These are phyloP conservation scores for Hanseniaspora thailandica DNA, from an alignment of 805 yeast genomes.

Conservation along the genomic window DNA sequence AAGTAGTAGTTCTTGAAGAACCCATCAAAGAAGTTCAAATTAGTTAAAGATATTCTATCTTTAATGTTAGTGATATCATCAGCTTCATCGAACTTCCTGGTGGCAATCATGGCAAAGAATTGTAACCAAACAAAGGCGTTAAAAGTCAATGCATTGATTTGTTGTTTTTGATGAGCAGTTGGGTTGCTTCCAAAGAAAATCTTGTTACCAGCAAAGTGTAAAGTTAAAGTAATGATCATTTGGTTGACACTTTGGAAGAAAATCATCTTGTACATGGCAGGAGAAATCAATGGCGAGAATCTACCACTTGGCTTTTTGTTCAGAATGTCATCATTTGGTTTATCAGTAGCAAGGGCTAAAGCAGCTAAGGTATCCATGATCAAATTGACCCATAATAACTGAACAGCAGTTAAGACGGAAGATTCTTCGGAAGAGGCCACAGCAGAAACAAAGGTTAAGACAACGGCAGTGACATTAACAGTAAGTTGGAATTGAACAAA, in stretches of 20 bases:
- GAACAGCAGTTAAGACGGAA: slow-evolving; percentile 93
- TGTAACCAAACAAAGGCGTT: slow-evolving; percentile 97
- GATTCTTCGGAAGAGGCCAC: slow-evolving; percentile 67
- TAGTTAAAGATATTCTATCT: slow-evolving; percentile 48
- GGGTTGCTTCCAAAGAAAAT: slow-evolving; percentile 37
- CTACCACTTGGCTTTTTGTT: slow-evolving; percentile 78
- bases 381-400: slow-evolving; percentile 90
- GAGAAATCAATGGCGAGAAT: slow-evolving; percentile 62
- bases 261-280: slow-evolving; percentile 98
- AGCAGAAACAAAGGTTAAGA: slow-evolving; percentile 85
- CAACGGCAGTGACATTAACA: slow-evolving; percentile 93
- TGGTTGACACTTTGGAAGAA: slow-evolving; percentile 75
- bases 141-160: slow-evolving; percentile 76
- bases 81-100: slow-evolving; percentile 82
- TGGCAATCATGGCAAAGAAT: slow-evolving; percentile 81
- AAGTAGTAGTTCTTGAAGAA: slow-evolving; percentile 76
- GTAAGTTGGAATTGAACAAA: slow-evolving; percentile 94
- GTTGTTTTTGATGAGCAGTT: slow-evolving; percentile 38
- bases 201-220: slow-evolving; percentile 66
- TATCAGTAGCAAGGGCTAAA: slow-evolving; percentile 91
- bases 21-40: slow-evolving; percentile 74
- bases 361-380: slow-evolving; percentile 99
- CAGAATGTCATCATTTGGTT: slow-evolving; percentile 74
- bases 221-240: slow-evolving; percentile 60
- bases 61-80: slow-evolving; percentile 49